Base-by-base conservation (phyloP, 1,139 yeast genomes). In the Blastobotrys serpentis region DNA sequence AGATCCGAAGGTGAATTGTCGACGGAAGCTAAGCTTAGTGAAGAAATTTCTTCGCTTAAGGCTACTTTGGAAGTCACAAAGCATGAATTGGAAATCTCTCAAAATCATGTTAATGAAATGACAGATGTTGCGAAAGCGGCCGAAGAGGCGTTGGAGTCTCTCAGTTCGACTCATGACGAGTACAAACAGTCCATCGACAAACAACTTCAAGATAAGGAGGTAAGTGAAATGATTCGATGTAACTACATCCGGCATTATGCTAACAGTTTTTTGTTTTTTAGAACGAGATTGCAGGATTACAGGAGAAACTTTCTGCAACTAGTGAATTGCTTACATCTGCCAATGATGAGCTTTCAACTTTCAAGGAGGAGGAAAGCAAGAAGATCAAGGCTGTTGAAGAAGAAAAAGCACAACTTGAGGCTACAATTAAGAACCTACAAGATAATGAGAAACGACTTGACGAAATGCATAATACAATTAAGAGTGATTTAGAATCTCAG, bases 401-500 rank as follows among this genome's bases (percentile, higher is more conserved):
- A 7, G 62, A 72, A 32, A 69, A 69, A 51, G 58, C 61, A 6
- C 69, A 70, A n/a, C 67, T 71, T 47, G 69, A 71, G 32, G 57
- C 60, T 0, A 71, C 72, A 49, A 58, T 79, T 52, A 73, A 72
- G 44, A 78, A 74, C 0, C 69, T 82, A 45, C 57, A 66, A 38
- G 63, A 61, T 0, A 62, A 69, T 41, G 80, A 80, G 59, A 70
- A 55, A 23, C 51, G 57, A 13, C 53, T 61, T 29, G 42, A 44
- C 8, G 55, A 56, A 25, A 48, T 57, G 21, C 55, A 61, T 36
- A 47, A 46, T 18, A 51, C 64, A 23, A 46, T 68, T 16, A 70
- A 71, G 50, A 59, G 59, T 2, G 87, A 85, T 51, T 67, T 84
- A 50, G 71, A 72, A 29, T 68, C 71, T 29, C 87, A 83, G 58